phyloP scores from a whole-genome alignment of 345 rosid genomes.

The Laguncularia racemosa region DNA sequence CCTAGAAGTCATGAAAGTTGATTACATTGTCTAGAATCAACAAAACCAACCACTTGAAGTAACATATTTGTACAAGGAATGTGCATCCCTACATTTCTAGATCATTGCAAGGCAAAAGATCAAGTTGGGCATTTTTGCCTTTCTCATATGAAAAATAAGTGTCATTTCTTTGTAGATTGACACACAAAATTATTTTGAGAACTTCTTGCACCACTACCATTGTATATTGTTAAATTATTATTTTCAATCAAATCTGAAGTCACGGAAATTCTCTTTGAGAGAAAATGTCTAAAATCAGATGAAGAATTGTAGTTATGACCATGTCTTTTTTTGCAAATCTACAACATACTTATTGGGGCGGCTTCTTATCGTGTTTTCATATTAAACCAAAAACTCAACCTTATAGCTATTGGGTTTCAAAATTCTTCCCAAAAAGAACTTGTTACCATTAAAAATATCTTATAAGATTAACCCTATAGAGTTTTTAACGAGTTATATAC shows the following conservation, averaged over 20 bases:
- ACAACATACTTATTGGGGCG: constrained; percentile 19
- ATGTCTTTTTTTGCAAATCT: constrained; percentile 9
- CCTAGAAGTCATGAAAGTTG: too few species aligned
- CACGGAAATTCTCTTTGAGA: constrained; percentile 16
- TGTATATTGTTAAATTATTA: constrained; percentile 16
- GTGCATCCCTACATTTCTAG: constrained; percentile 65
- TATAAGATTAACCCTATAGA: too few species aligned
- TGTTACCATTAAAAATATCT: too few species aligned
- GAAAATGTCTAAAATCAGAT: constrained; percentile 18
- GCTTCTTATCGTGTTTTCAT: too few species aligned
- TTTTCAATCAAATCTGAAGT: constrained; percentile 25
- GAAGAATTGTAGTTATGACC: constrained; percentile 3
- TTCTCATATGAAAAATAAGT: constrained; percentile 11
- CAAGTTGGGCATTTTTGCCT: constrained; percentile 18
- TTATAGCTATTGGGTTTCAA: too few species aligned
- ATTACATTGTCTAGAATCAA: not conserved
- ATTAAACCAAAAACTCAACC: too few species aligned
- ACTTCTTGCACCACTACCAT: constrained; percentile 14
- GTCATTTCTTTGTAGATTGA: constrained; percentile 11
- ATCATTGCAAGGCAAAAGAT: constrained; percentile 23
- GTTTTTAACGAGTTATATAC: too few species aligned
- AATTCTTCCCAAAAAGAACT: too few species aligned
- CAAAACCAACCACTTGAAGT: not conserved
- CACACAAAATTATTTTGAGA: constrained; percentile 25
- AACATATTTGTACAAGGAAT: constrained; percentile 62